These are phyloP conservation scores for Mycosphaerella sp. DNA, from an alignment of 2,329 filamentous ascomycete genomes.

Conservation along the genomic window DNA sequence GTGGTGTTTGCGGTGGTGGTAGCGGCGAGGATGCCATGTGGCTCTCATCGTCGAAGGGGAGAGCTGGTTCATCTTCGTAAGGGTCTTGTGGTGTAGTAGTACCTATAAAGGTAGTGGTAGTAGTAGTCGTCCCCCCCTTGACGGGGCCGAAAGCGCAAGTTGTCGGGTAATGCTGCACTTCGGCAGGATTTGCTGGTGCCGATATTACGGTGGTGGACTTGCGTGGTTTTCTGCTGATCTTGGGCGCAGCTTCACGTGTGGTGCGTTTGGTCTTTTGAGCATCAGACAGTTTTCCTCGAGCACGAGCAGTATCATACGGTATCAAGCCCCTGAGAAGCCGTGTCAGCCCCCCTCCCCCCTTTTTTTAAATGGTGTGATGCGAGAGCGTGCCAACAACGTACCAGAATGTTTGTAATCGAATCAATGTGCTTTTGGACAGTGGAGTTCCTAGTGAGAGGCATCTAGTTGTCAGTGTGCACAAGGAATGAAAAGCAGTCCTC, in stretches of 20 bases:
- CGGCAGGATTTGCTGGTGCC: constrained; percentile 12
- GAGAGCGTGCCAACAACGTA: neutral
- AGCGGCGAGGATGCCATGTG: neutral
- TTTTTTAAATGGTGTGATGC: neutral
- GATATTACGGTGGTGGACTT: constrained; percentile 12
- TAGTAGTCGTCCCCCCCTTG: constrained; percentile 5
- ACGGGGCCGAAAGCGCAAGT: constrained; percentile 24
- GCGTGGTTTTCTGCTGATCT: constrained; percentile 6
- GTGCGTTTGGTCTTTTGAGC: constrained; percentile 13
- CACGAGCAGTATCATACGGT: constrained; percentile 21
- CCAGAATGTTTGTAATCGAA: constrained; percentile 24
- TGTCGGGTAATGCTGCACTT: constrained; percentile 22
- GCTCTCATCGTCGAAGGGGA: neutral
- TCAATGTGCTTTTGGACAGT: constrained; percentile 22
- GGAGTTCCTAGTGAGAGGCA: constrained; percentile 1
- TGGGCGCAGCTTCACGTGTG: constrained; percentile 6
- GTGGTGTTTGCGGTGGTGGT: neutral
- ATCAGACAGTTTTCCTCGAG: constrained; percentile 18
- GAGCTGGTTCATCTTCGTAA: neutral
- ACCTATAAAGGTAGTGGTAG: too few species aligned
- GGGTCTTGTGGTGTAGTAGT: neutral
- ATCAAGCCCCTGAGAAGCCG: constrained; percentile 15
- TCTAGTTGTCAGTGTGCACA: too few species aligned
- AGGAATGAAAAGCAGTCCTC: too few species aligned
- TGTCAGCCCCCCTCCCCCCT: neutral